These are phyloP conservation scores for Adiantum capillusveneris DNA, from an alignment of 75 land plant genomes.

Conservation along the genomic window DNA sequence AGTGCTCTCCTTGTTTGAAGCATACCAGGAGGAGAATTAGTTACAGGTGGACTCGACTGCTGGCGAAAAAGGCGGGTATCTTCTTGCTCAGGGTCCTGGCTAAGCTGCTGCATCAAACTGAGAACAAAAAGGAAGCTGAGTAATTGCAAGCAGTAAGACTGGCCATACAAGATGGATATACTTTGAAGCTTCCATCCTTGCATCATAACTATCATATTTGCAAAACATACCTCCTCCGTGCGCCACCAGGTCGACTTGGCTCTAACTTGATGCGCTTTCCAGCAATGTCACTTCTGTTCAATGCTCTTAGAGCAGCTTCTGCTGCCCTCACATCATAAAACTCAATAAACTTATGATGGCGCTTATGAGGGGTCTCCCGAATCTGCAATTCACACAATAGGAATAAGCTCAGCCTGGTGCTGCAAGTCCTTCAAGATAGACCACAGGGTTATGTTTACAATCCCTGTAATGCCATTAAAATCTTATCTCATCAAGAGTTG, in stretches of 20 bases:
- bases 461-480: too few species aligned
- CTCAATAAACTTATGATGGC: constrained; percentile 64
- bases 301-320: constrained; percentile 48
- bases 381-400: constrained; percentile 40
- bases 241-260: constrained; percentile 71
- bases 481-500: too few species aligned
- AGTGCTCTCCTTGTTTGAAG: background rate
- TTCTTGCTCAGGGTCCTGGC: constrained; percentile 79
- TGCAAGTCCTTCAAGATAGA: too few species aligned
- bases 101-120: constrained; percentile 90
- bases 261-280: constrained; percentile 67
- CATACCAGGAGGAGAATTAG: constrained; percentile 86
- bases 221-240: constrained; percentile 39
- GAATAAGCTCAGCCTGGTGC: too few species aligned
- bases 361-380: constrained; percentile 61
- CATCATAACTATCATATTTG: too few species aligned
- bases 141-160: background rate
- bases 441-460: too few species aligned
- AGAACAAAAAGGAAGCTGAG: background rate
- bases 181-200: background rate
- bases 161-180: background rate
- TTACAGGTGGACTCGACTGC: constrained; percentile 73
- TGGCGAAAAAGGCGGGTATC: constrained; percentile 50
- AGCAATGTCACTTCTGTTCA: constrained; percentile 64
- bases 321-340: constrained; percentile 68